Base-by-base conservation (phyloP, 2,329 filamentous ascomycete genomes). In the Penicillium hordei region DNA sequence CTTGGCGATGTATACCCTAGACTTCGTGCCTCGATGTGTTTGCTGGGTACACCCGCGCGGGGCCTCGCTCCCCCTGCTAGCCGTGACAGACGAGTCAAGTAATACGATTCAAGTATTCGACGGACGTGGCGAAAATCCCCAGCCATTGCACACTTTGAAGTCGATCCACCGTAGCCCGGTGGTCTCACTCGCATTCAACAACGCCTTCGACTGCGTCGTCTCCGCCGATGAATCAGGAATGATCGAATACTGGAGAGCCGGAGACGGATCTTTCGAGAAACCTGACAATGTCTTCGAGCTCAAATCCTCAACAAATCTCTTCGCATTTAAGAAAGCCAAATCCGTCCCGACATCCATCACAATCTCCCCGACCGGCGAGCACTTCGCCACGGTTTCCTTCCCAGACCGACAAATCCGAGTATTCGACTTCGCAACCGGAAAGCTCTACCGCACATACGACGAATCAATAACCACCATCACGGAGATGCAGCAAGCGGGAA, bases 291-390 rank as follows among this genome's bases (percentile, higher is more conserved):
- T 99, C 19, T 99, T 96, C 72, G 84, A 91, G 65, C 90, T 92
- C 78, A 99, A 99, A 77, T 96, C 91, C 71, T 88, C 90, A 1
- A 99, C 94, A 3, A 94, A 90, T 68, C 82, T 99, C 1, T 99
- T 97, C 70, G 93, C 96, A 52, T 97, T 99, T 79, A 97, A 96
- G 71, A 97, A 97, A 76, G 85, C 90, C 50, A 97, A 96, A 74
- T 90, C 92, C 0, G 84, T 89, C 0, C 93, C 93, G 0, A 86
- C 87, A 4, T 90, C 90, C 12, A 80, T 99, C 48, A 90, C 89
- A 0, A 84, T 99, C 46, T 97, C 94, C 0, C 92, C 93, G 0
- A 89, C 89, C 0, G 92, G 93, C 5, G 85, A 89, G 57, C 90
- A 92, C 59, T 94, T 99, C 70, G 91, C 89, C 1, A 89, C 91